A percentile compares a stretch with the other conserved stretches of the same genome.
phyloP scores from a whole-genome alignment of 1,139 yeast genomes.

The Nakaseomyces sp. region DNA sequence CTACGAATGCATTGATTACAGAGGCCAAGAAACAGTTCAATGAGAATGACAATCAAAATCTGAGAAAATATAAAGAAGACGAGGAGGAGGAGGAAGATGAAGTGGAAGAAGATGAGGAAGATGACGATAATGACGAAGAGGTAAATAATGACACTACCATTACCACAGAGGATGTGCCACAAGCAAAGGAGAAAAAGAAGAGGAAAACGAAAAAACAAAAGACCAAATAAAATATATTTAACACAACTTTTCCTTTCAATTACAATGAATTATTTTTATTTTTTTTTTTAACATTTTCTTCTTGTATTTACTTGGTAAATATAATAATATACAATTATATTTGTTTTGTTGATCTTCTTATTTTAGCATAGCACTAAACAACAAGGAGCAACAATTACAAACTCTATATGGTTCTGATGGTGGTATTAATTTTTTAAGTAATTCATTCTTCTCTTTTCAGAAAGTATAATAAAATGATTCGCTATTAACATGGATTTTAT shows the following conservation, averaged over 20 bases:
- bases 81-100: slow-evolving; percentile 31
- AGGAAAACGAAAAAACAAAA: slow-evolving; percentile 2
- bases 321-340: background rate
- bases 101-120: slow-evolving; percentile 20
- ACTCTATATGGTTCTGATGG: no score
- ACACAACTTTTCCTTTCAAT: background rate
- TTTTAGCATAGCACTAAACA: no score
- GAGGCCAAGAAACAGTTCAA: slow-evolving; percentile 80
- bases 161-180: background rate
- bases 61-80: slow-evolving; percentile 27
- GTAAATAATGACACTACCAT: background rate
- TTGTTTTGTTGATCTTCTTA: no score
- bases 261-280: background rate
- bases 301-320: background rate
- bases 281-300: background rate
- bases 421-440: no score
- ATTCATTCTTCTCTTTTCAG: no score
- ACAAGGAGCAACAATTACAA: no score
- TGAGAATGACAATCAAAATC: slow-evolving; percentile 45
- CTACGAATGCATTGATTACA: slow-evolving; percentile 64
- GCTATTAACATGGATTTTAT: no score
- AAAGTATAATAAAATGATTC: no score
- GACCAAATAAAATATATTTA: background rate
- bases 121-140: background rate
- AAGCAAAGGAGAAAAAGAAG: background rate